phyloP scores from a whole-genome alignment of 805 yeast genomes.

The Zygotorulaspora florentina region DNA sequence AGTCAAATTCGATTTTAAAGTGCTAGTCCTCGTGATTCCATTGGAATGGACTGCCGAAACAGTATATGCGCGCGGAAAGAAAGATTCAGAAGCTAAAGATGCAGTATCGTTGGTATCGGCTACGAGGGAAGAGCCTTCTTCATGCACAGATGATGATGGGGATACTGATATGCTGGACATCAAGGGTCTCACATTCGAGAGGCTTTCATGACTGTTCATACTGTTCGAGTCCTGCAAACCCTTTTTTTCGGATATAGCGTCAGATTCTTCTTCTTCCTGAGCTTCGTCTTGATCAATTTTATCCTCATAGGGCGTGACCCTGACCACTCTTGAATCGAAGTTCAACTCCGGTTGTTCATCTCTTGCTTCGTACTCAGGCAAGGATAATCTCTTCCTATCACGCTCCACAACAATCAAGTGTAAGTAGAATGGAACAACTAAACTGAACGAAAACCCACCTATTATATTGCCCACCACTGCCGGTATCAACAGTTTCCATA shows the following conservation, averaged over 20 bases:
- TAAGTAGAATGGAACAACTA: conserved; percentile 65
- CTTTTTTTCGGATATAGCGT: conserved; percentile 7
- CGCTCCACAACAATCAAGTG: conserved; percentile 69
- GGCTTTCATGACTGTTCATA: conserved; percentile 1
- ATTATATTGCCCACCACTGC: conserved; percentile 70
- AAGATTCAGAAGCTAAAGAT: not conserved
- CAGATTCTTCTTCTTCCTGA: conserved; percentile 2
- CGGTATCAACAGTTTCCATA: conserved; percentile 71
- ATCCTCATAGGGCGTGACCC: conserved; percentile 35
- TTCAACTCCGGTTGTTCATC: conserved; percentile 80
- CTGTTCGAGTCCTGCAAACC: conserved; percentile 5
- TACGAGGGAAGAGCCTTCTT: not conserved
- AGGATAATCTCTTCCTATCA: conserved; percentile 55
- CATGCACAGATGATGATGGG: not conserved
- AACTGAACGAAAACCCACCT: conserved; percentile 70
- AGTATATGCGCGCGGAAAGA: not conserved
- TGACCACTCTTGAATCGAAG: conserved; percentile 73
- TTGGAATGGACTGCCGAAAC: not conserved
- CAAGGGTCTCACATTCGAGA: not conserved
- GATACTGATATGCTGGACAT: not conserved
- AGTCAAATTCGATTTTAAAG: conserved; percentile 3
- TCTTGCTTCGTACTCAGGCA: conserved; percentile 65
- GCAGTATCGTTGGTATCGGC: not conserved
- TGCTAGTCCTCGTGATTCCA: conserved; percentile 1
- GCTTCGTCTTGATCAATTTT: conserved; percentile 8